Percentiles rank a stretch among this genome's conserved stretches.
Evolutionary conservation across 257 asterid genomes (phyloP).

Genomic region (Cinchona pubescens): DNA sequence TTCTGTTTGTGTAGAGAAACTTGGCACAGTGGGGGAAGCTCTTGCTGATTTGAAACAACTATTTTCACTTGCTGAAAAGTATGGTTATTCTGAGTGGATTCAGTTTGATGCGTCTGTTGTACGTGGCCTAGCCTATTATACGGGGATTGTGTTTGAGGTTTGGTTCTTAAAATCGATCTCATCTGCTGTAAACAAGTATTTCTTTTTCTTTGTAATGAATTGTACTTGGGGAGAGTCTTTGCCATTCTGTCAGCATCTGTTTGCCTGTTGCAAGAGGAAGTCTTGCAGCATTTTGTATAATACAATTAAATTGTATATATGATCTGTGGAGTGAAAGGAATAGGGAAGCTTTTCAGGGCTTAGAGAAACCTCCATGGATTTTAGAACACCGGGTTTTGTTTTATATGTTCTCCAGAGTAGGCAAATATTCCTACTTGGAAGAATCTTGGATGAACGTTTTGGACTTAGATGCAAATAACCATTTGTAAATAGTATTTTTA

Average conservation of each 20-base stretch:
- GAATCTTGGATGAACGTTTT: too few species aligned
- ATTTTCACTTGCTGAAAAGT: constrained; percentile 81
- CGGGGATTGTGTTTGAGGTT: constrained; percentile 97
- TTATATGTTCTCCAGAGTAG: too few species aligned
- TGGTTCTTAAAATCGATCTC: constrained; percentile 1
- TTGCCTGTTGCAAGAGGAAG: neutral
- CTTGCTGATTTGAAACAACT: constrained; percentile 72
- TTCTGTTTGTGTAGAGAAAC: constrained; percentile 52
- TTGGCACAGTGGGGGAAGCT: constrained; percentile 76
- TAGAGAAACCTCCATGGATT: too few species aligned
- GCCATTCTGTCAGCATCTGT: neutral
- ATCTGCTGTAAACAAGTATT: neutral
- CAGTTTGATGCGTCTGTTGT: constrained; percentile 97
- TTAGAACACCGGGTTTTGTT: too few species aligned
- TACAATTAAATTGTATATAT: too few species aligned
- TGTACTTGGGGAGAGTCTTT: neutral
- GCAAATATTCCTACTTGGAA: too few species aligned
- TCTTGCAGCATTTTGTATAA: neutral
- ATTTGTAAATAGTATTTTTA: too few species aligned
- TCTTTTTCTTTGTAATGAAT: neutral
- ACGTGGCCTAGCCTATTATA: constrained; percentile 93
- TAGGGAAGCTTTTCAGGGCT: too few species aligned
- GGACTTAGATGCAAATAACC: too few species aligned
- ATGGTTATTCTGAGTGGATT: constrained; percentile 91
- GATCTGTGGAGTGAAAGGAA: too few species aligned